Base-by-base conservation (phyloP, 225 moss, liverwort and hornwort genomes). In the Climacium dendroides region DNA sequence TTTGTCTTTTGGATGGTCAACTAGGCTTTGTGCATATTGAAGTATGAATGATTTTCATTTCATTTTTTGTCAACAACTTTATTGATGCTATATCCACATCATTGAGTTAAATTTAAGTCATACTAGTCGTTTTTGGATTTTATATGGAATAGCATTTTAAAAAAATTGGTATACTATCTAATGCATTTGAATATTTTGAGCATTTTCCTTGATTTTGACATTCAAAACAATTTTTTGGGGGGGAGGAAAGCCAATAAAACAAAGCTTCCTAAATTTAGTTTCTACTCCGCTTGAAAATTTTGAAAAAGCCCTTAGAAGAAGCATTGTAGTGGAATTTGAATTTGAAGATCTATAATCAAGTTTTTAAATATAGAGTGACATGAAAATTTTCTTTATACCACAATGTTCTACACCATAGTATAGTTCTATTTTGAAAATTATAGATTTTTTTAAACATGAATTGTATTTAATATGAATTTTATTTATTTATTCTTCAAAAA, bases 201-300 rank as follows among this genome's bases (percentile, higher is more conserved):
- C 11, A 11, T 65, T 19, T 6, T 3, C 2, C 5, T 63, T 35
- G 9, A 65, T 65, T 65, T 35, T 35, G 19, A 35, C 19, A 65
- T 65, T 65, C 1, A 3, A 0, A n/a, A n/a, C 2, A 1, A 65
- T 65, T n/a, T 35, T 11, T 19, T 35, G 19, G 35, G 19, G 11
- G 35, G 5, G 11, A 65, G 11, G 5, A 19, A 20, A 35, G 19
- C 10, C 5, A 35, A 19, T 3, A 11, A 65, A 19, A 35, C 11
- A 1, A 20, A 65, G 20, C 35, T 65, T 65, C 2, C 0, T 3
- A 19, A 65, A 4, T 65, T 1, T 11, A 10, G 4, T 10, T 11
- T 65, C 20, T 11, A 35, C 6, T n/a, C 4, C 3, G 11, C 19
- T 35, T 19, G 1, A 0, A 7, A 6, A 7, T 4, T 29, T 30